Base-by-base conservation (phyloP, 345 rosid genomes). In the Kandelia obovata region DNA sequence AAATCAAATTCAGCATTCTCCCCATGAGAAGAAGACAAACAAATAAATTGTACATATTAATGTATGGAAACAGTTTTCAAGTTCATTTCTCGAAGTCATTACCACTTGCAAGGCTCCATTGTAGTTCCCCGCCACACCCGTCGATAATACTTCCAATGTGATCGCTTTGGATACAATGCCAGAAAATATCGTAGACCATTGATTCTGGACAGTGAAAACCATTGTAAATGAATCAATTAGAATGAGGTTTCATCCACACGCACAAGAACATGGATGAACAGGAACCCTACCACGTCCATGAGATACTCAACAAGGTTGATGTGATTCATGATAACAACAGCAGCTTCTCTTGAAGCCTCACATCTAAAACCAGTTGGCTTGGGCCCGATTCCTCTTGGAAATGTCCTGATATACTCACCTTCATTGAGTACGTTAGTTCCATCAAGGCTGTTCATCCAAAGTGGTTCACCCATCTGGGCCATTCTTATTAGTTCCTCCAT, bases 31-130 rank as follows among this genome's bases (percentile, higher is more conserved):
- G 49, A 13, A 43, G 49, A 43, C 17, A 43, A 13, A 43, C 17
- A 43, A 43, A 43, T 11, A 15, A 15, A 13, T 11, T 43, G 17
- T 43, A 43, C 49, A 43, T 0, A 13, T 3, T 13, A 43, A 11
- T 13, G 17, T 34, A 34, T 7, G 8, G 37, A 7, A 34, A 7
- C 37, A 34, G 10, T 34, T 34, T 7, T 34, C 37, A 7, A 34
- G 37, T 34, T 34, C 37, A 34, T 34, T 34, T 43, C 49, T 13
- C 13, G 17, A 43, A 43, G 17, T 62, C 10, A 55, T 66, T 78
- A 91, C 97, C 88, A 92, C 87, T 83, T 90, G 96, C 39, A 96
- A 59, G 26, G 91, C 89, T 58, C 97, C 98, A 71, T 90, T 67
- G 52, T 73, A 85, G 78, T 83, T 86, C 67, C 97, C 95, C 2